A percentile compares a stretch with the other conserved stretches of the same genome.
phyloP scores from a whole-genome alignment of 1,284 basidiomycete species.

The Limonomyces culmigenus region DNA sequence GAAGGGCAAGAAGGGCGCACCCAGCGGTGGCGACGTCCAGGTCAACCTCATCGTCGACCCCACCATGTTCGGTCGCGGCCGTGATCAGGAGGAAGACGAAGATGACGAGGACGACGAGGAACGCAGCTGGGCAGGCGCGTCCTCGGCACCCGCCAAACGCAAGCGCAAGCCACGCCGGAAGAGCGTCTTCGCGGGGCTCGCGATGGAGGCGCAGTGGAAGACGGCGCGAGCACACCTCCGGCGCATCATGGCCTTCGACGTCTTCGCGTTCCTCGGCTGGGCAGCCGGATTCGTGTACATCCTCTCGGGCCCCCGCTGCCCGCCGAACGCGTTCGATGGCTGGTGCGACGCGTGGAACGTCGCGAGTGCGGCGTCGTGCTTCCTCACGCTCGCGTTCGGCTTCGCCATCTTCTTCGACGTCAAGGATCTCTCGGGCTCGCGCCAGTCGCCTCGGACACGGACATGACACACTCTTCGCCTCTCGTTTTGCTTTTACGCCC shows the following conservation, averaged over 20 bases:
- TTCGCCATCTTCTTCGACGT: constrained; percentile 45
- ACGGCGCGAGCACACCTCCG: constrained; percentile 32
- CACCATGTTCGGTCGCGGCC: constrained; percentile 26
- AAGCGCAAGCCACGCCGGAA: constrained; percentile 19
- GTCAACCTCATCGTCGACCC: constrained; percentile 61
- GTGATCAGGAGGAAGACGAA: constrained; percentile 6
- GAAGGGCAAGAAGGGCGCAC: constrained; percentile 15
- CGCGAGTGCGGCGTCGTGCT: constrained; percentile 39
- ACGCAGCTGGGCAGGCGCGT: constrained; percentile 7
- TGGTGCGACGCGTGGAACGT: constrained; percentile 56
- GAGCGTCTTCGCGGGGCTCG: constrained; percentile 39
- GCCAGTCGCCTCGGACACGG: constrained; percentile 25
- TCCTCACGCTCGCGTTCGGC: constrained; percentile 35
- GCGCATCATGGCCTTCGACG: constrained; percentile 33
- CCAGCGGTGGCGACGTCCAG: constrained; percentile 30
- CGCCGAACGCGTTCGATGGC: constrained; percentile 38
- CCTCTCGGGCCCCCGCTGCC: constrained; percentile 42
- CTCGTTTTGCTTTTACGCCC: too few relatives aligned
- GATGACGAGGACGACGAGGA: constrained; percentile 18
- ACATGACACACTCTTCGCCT: too few relatives aligned
- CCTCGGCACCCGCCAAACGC: constrained; percentile 6
- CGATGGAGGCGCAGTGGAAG: constrained; percentile 47
- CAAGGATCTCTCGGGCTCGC: constrained; percentile 44
- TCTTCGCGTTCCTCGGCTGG: constrained; percentile 34
- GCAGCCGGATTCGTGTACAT: constrained; percentile 40